phyloP scores from a whole-genome alignment of 2,329 filamentous ascomycete species.

The Colletotrichum brevisporum region DNA sequence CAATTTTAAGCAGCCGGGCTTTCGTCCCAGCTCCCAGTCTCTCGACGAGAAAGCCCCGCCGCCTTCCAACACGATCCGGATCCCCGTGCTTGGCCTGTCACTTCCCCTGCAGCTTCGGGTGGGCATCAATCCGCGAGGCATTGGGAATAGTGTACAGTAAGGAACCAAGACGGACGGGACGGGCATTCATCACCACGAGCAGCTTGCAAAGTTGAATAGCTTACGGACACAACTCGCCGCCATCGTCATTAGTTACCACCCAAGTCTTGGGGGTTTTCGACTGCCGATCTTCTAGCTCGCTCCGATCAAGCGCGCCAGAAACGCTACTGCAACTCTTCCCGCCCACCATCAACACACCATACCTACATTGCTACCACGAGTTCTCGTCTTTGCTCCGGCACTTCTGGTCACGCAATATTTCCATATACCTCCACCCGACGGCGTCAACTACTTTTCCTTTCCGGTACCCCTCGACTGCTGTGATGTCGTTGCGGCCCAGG shows the following conservation, averaged over 20 bases:
- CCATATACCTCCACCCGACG: background rate
- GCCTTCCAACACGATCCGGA: background rate
- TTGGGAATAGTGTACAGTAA: too few relatives aligned
- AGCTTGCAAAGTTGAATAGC: background rate
- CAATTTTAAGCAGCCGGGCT: background rate
- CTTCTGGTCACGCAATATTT: background rate
- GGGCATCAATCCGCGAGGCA: background rate
- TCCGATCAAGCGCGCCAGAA: background rate
- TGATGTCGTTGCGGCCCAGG: slow-evolving; percentile 1
- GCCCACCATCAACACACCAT: background rate
- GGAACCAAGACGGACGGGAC: background rate
- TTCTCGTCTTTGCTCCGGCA: background rate
- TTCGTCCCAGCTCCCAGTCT: slow-evolving; percentile 9
- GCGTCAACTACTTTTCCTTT: background rate
- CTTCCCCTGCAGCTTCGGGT: slow-evolving; percentile 14
- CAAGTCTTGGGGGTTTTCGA: background rate
- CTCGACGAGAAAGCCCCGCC: background rate
- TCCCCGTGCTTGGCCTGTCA: slow-evolving; percentile 24
- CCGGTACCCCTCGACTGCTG: background rate
- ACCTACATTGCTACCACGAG: too few relatives aligned
- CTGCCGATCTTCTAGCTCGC: slow-evolving; percentile 10
- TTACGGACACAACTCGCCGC: too few relatives aligned
- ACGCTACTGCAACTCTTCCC: slow-evolving; percentile 22
- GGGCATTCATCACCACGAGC: background rate
- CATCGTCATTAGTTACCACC: too few relatives aligned